A percentile compares a stretch with the other conserved stretches of the same genome.
Conservation (phyloP, 2,329 filamentous ascomycete species). For the Fusarium buharicum region DNA sequence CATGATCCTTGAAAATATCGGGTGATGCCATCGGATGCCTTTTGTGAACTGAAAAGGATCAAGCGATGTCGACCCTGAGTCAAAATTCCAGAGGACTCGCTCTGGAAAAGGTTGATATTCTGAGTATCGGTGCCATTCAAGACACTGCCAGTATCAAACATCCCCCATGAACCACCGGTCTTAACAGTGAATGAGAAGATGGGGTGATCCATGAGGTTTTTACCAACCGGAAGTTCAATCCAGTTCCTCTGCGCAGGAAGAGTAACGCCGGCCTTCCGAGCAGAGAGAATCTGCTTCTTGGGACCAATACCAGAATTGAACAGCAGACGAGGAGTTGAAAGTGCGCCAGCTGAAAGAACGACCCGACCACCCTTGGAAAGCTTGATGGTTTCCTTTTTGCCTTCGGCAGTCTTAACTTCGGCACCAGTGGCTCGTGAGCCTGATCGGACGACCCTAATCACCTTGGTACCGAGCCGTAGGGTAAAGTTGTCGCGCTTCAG, state of each 20-base stretch:
- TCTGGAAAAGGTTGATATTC: constrained; percentile 72
- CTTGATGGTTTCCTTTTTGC: constrained; percentile 65
- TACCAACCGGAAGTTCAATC: constrained; percentile 67
- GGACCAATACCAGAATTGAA: constrained; percentile 70
- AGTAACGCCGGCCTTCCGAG: constrained; percentile 59
- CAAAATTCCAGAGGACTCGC: constrained; percentile 66
- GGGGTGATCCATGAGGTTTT: constrained; percentile 65
- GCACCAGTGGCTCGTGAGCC: constrained; percentile 71
- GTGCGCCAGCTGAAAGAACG: constrained; percentile 72
- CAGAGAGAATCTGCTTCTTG: constrained; percentile 64
- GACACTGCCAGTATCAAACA: constrained; percentile 56
- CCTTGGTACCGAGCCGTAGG: constrained; percentile 71
- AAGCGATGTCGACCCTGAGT: constrained; percentile 72
- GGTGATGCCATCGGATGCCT: constrained; percentile 66
- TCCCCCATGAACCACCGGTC: constrained; percentile 28
- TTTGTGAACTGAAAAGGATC: constrained; percentile 65
- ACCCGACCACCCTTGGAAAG: constrained; percentile 70
- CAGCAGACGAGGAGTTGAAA: constrained; percentile 74
- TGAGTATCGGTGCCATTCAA: constrained; percentile 57
- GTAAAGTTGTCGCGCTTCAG: constrained; percentile 70
- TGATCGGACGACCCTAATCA: constrained; percentile 70
- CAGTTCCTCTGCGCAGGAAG: constrained; percentile 62
- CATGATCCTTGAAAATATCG: constrained; percentile 74
- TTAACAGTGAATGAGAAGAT: constrained; percentile 50
- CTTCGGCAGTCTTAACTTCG: constrained; percentile 64